Evolutionary conservation across 2,329 filamentous ascomycete species (phyloP).

Genomic region (Sporothrix dimorphospora): DNA sequence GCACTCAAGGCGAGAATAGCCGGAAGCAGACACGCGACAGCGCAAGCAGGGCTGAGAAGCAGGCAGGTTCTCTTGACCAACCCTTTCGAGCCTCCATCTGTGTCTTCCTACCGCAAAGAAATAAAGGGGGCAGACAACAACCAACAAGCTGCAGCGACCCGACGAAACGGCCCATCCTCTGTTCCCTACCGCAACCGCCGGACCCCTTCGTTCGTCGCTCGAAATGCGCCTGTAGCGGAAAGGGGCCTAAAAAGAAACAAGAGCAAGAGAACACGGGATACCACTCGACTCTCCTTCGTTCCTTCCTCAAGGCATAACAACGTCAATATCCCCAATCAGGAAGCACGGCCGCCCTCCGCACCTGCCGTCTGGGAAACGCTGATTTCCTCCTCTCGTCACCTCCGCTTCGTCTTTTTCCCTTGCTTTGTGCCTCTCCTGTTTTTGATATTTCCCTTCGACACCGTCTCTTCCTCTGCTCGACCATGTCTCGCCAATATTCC

Average conservation of each 20-base stretch:
- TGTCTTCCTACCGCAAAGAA: background rate
- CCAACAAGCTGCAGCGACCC: background rate
- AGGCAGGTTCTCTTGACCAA: background rate
- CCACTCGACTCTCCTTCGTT: background rate
- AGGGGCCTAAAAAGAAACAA: background rate
- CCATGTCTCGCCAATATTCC: conserved; percentile 38
- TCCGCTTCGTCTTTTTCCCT: background rate
- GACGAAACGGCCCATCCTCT: conserved; percentile 22
- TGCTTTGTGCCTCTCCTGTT: background rate
- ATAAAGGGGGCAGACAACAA: background rate
- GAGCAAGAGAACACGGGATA: background rate
- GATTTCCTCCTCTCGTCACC: background rate
- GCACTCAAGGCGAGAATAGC: background rate
- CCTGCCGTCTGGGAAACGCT: background rate
- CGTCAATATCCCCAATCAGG: conserved; percentile 3
- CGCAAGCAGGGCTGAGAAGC: background rate
- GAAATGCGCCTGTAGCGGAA: conserved; percentile 3
- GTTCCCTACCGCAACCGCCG: background rate
- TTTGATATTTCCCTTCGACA: background rate
- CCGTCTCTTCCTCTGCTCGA: conserved; percentile 29
- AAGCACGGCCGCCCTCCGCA: conserved; percentile 14
- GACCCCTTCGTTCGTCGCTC: background rate
- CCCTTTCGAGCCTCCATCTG: background rate
- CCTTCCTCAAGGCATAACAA: background rate
- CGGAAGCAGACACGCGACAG: conserved; percentile 12